A percentile compares a stretch with the other conserved stretches of the same genome.
These are phyloP conservation scores for Lactarius tabidus DNA, from an alignment of 768 basidiomycete genomes.

Conservation along the genomic window DNA sequence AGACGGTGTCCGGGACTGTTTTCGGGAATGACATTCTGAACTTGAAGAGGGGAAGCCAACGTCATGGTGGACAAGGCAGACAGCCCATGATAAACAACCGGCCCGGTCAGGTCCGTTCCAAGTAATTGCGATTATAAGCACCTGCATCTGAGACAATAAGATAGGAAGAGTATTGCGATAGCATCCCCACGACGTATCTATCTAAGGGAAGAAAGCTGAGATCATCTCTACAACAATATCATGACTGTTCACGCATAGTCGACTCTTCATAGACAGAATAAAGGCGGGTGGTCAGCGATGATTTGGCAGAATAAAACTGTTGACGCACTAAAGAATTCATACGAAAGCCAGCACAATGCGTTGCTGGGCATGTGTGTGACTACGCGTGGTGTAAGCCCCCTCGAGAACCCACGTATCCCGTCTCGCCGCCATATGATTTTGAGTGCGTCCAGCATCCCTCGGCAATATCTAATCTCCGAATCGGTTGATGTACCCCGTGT, in stretches of 20 bases:
- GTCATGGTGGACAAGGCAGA: neutral
- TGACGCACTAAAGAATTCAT: conserved; percentile 95
- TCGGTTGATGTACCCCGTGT: conserved; percentile 91
- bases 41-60: neutral
- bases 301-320: neutral
- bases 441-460: conserved; percentile 85
- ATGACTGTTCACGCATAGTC: conserved; percentile 19
- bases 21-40: conserved; percentile 56
- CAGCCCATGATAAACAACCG: neutral
- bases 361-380: conserved; percentile 96
- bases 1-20: conserved; percentile 52
- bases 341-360: conserved; percentile 95
- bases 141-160: conserved; percentile 9
- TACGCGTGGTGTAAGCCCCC: conserved; percentile 88
- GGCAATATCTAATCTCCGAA: conserved; percentile 73
- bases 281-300: neutral
- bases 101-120: neutral
- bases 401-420: conserved; percentile 77
- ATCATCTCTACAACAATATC: neutral
- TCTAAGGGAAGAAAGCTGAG: neutral
- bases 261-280: conserved; percentile 13
- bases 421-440: conserved; percentile 84
- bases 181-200: conserved; percentile 9
- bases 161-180: conserved; percentile 5
- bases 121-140: neutral